Evolutionary conservation across 306 rosid genomes (phyloP).

Genomic region (Trifolium subterraneum): DNA sequence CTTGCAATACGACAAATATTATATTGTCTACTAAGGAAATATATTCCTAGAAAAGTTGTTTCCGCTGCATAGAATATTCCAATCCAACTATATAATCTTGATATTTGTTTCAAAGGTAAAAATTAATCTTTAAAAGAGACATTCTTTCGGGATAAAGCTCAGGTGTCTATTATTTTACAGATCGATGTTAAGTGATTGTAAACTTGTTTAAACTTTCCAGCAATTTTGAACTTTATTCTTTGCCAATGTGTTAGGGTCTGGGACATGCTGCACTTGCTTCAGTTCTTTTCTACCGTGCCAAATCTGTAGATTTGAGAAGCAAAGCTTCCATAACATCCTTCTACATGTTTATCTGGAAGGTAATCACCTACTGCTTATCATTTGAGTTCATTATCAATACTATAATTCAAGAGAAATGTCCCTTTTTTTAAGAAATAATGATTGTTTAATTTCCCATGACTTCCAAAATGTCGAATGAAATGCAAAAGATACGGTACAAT

Average conservation of each 20-base stretch:
- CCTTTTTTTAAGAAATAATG: neutral
- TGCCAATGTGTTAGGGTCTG: slow-evolving; percentile 59
- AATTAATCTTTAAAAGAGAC: slow-evolving; percentile 21
- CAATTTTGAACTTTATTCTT: slow-evolving; percentile 25
- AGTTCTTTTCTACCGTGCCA: slow-evolving; percentile 77
- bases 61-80: slow-evolving; percentile 18
- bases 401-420: neutral
- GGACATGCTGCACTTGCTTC: slow-evolving; percentile 77
- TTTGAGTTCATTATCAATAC: slow-evolving; percentile 6
- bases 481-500: slow-evolving; percentile 3
- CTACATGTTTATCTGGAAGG: slow-evolving; percentile 99
- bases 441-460: slow-evolving; percentile 20
- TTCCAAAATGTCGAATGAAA: slow-evolving; percentile 12
- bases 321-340: slow-evolving; percentile 88
- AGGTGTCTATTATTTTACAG: slow-evolving; percentile 13
- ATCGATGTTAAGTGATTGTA: neutral
- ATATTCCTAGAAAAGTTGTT: slow-evolving; percentile 11
- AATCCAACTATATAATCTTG: slow-evolving; percentile 11
- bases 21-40: slow-evolving; percentile 25
- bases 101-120: slow-evolving; percentile 26
- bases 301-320: slow-evolving; percentile 80
- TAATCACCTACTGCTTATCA: slow-evolving; percentile 43
- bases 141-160: slow-evolving; percentile 38
- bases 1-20: slow-evolving; percentile 11
- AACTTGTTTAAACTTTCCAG: slow-evolving; percentile 27